Conservation (phyloP, 2,329 filamentous ascomycete genomes). For the Neonectria coccinea region DNA sequence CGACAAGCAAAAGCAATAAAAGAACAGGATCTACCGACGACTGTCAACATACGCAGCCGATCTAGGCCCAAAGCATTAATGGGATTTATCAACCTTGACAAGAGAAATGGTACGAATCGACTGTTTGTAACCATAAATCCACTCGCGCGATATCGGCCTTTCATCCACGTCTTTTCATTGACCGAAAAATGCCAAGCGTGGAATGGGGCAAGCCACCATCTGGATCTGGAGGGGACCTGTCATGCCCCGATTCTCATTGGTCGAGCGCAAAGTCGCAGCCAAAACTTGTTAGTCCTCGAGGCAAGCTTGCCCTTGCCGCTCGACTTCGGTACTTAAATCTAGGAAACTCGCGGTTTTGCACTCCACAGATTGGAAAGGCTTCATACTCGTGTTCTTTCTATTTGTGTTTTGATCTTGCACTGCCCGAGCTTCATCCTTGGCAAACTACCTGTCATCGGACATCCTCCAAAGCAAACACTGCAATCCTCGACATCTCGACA, state of each 20-base stretch:
- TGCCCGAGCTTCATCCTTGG: no score
- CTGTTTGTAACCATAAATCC: neutral
- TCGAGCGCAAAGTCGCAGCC: neutral
- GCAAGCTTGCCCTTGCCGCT: neutral
- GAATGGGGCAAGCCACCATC: conserved; percentile 13
- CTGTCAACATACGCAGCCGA: no score
- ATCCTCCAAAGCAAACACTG: neutral
- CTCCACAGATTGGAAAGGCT: no score
- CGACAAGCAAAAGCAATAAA: no score
- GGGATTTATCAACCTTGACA: no score
- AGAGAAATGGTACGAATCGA: no score
- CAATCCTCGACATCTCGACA: neutral
- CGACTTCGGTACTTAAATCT: neutral
- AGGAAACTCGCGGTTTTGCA: neutral
- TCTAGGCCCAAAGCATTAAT: no score
- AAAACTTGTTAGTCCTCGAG: neutral
- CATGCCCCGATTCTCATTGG: conserved; percentile 42
- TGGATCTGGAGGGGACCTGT: conserved; percentile 35
- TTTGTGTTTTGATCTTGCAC: neutral
- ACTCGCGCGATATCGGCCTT: neutral
- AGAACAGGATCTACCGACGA: no score
- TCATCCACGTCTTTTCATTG: neutral
- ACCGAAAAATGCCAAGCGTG: neutral
- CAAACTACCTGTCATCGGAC: neutral
- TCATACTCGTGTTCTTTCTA: no score